Conservation (phyloP, 176 grass and related monocot species). For the Miscanthus lutarioriparius region DNA sequence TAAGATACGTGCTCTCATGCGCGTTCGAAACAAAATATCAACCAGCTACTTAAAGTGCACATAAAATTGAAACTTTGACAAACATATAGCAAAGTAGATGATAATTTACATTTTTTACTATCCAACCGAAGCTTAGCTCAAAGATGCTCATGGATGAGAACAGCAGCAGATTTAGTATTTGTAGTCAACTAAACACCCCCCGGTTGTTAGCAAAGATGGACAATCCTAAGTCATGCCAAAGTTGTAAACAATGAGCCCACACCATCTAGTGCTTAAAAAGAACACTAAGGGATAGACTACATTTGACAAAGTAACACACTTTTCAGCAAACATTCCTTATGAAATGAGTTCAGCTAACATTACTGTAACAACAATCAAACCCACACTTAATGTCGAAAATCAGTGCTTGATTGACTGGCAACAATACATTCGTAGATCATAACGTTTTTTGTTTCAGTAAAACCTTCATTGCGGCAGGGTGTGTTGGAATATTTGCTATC, state of each 20-base stretch:
- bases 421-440: neutral
- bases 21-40: neutral
- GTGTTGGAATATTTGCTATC: neutral
- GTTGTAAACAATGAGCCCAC: neutral
- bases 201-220: neutral
- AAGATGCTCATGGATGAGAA: neutral
- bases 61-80: neutral
- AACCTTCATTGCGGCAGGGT: neutral
- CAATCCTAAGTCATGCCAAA: neutral
- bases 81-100: neutral
- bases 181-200: neutral
- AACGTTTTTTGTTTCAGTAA: neutral
- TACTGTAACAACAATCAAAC: neutral
- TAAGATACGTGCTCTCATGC: neutral
- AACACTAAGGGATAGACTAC: neutral
- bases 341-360: neutral
- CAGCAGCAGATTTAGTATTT: neutral
- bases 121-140: neutral
- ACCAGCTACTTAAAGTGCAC: neutral
- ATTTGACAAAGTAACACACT: neutral
- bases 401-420: neutral
- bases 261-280: neutral
- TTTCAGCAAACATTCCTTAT: neutral
- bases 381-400: neutral
- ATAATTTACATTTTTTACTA: neutral